phyloP scores from a whole-genome alignment of 2,329 filamentous ascomycete genomes.

The Metarhizium rileyi region DNA sequence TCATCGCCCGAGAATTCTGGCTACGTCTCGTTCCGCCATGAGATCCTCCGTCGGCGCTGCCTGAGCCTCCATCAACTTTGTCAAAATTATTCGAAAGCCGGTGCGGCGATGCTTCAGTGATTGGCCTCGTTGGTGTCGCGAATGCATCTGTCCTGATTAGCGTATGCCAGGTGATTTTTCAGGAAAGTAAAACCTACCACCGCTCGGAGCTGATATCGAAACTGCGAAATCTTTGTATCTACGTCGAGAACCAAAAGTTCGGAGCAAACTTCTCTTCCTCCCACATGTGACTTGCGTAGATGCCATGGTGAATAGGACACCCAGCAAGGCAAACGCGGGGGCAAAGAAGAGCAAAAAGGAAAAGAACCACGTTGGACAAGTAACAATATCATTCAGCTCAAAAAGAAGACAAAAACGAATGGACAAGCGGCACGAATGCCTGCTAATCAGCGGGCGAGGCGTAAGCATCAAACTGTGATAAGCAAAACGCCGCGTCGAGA shows the following conservation, averaged over 20 bases:
- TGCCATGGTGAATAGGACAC: constrained; percentile 14
- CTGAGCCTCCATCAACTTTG: background rate
- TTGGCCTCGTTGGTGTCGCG: background rate
- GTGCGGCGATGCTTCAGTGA: background rate
- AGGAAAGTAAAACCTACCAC: constrained; percentile 9
- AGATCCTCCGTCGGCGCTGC: background rate
- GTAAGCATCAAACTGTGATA: background rate
- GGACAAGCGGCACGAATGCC: constrained; percentile 4
- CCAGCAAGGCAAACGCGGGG: constrained; percentile 2
- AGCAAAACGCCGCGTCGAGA: background rate
- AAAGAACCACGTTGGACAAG: background rate
- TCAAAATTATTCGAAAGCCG: background rate
- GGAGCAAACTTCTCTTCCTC: constrained; percentile 21
- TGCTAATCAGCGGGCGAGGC: constrained; percentile 1
- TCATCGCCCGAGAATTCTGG: background rate
- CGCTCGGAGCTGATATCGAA: constrained; percentile 8
- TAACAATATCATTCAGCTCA: background rate
- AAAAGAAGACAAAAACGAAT: constrained; percentile 3
- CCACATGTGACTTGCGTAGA: constrained; percentile 17
- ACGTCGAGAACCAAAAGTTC: constrained; percentile 17
- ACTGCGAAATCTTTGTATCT: constrained; percentile 13
- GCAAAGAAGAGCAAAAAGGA: constrained; percentile 3
- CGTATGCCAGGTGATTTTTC: background rate
- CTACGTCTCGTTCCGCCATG: background rate
- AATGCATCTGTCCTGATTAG: background rate